Evolutionary conservation across 148 eudicot genomes (phyloP).

Genomic region (Cornus florida): DNA sequence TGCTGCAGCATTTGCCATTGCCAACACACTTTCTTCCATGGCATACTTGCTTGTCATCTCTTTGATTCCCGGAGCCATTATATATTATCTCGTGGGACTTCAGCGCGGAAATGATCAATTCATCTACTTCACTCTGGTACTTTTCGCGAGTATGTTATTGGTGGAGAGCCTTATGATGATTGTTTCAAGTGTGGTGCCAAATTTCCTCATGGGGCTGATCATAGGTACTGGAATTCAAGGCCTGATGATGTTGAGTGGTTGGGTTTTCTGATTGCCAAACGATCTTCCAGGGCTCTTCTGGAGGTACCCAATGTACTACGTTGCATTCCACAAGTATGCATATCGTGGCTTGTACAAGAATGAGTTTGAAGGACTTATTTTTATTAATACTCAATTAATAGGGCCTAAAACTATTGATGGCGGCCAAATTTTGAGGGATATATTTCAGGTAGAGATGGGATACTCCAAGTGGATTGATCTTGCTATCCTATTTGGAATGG

Average conservation of each 20-base stretch:
- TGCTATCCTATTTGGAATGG: constrained; percentile 25
- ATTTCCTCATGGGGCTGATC: constrained; percentile 21
- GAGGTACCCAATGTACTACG: constrained; percentile 33
- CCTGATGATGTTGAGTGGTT: constrained; percentile 25
- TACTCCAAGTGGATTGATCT: constrained; percentile 29
- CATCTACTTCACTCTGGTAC: constrained; percentile 12
- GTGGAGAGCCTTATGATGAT: constrained; percentile 24
- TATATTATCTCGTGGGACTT: constrained; percentile 18
- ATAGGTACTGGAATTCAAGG: constrained; percentile 25
- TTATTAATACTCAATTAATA: constrained; percentile 7
- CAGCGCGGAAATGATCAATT: constrained; percentile 12
- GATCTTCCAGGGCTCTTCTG: constrained; percentile 27
- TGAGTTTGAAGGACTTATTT: constrained; percentile 26
- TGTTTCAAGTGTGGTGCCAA: constrained; percentile 15
- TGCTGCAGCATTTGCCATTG: constrained; percentile 13
- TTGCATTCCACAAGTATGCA: constrained; percentile 31
- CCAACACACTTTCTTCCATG: constrained; percentile 9
- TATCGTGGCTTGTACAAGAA: constrained; percentile 33
- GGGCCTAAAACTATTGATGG: constrained; percentile 13
- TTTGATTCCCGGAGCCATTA: constrained; percentile 14
- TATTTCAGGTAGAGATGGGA: constrained; percentile 24
- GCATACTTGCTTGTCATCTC: constrained; percentile 14
- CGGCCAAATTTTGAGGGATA: constrained; percentile 13
- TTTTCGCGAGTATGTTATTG: constrained; percentile 13
- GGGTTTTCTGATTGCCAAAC: constrained; percentile 30